Percentiles rank a stretch among this genome's conserved stretches.
Evolutionary conservation across 2,329 filamentous ascomycete genomes (phyloP).

Genomic region (Penicillium sclerotiorum): DNA sequence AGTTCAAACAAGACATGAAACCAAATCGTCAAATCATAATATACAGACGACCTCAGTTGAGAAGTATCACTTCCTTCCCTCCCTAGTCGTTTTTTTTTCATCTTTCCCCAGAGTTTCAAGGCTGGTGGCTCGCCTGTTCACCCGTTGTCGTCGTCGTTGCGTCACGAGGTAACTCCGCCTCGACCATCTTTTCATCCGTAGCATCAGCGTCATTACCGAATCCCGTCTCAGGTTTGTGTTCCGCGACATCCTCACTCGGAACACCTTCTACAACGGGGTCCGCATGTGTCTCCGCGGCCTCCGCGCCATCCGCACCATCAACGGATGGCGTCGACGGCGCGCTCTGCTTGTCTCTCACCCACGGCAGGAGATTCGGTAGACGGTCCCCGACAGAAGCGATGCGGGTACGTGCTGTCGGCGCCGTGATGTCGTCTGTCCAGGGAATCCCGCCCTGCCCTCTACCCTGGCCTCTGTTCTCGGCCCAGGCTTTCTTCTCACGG

Average conservation of each 20-base stretch:
- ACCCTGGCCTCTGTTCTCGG: slow-evolving; percentile 34
- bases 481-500: slow-evolving; percentile 48
- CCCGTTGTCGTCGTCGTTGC: neutral
- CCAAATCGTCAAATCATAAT: slow-evolving; percentile 17
- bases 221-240: neutral
- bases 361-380: slow-evolving; percentile 31
- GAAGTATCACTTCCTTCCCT: no score
- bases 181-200: neutral
- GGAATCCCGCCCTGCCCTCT: slow-evolving; percentile 39
- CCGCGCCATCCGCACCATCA: slow-evolving; percentile 1
- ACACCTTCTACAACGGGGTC: no score
- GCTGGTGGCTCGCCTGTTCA: neutral
- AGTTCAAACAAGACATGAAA: neutral
- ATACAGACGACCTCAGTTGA: slow-evolving; percentile 3
- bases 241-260: neutral
- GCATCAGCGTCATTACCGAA: neutral
- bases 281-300: no score
- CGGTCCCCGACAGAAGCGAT: slow-evolving; percentile 40
- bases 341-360: slow-evolving; percentile 32
- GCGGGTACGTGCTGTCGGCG: slow-evolving; percentile 39
- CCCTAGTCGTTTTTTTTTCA: neutral
- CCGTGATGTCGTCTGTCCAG: slow-evolving; percentile 42
- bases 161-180: neutral
- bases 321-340: slow-evolving; percentile 26
- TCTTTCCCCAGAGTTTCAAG: neutral